Conservation (phyloP, 139 green algal species). For the Astrephomene gubernaculifera region DNA sequence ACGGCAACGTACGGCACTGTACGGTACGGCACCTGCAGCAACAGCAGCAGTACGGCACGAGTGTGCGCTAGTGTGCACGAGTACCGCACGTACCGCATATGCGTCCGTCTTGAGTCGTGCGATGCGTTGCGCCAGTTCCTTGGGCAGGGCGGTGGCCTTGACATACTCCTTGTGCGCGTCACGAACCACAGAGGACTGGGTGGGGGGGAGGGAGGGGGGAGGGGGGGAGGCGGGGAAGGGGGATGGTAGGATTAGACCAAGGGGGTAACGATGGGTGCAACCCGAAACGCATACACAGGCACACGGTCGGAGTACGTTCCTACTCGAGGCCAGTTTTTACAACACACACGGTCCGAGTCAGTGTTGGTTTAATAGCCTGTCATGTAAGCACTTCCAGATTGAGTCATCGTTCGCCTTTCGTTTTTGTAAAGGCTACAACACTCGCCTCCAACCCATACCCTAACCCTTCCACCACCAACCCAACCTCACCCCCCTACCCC, state of each 20-base stretch:
- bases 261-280: background rate
- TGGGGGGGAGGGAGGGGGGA: background rate
- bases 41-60: background rate
- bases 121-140: constrained; percentile 77
- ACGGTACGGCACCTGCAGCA: background rate
- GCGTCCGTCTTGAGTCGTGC: constrained; percentile 79
- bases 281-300: background rate
- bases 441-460: background rate
- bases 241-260: no score
- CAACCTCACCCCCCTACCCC: background rate
- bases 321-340: no score
- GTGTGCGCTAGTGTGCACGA: background rate
- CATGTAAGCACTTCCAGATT: no score
- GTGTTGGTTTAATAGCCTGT: no score
- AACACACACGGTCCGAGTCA: no score
- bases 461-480: background rate
- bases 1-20: background rate
- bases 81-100: constrained; percentile 64
- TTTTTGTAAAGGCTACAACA: background rate
- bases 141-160: constrained; percentile 71
- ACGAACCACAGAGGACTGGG: constrained; percentile 57
- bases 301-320: no score
- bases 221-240: background rate
- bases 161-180: constrained; percentile 63
- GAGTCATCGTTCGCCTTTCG: no score